Conservation (phyloP, 2,329 filamentous ascomycete species). For the Blumeria graminis region DNA sequence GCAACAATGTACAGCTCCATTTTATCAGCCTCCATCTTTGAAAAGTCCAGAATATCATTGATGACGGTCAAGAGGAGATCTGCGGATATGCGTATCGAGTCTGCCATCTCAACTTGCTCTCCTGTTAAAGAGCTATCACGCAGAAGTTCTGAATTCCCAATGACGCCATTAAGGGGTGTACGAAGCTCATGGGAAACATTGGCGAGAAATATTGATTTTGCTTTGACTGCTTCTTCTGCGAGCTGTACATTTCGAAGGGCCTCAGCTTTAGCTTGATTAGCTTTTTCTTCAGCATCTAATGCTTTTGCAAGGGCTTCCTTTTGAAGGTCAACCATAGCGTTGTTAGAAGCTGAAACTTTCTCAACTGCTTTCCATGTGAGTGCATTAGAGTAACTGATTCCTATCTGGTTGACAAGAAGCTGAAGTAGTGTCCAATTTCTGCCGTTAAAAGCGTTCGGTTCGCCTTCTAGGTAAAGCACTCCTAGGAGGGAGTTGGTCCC, state of each 20-base stretch:
- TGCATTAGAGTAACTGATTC: constrained; percentile 45
- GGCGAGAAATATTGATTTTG: constrained; percentile 58
- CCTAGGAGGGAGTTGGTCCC: constrained; percentile 46
- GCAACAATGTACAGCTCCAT: constrained; percentile 56
- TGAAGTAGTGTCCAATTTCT: constrained; percentile 41
- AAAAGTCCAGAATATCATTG: constrained; percentile 90
- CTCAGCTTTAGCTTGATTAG: constrained; percentile 51
- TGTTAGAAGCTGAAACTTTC: constrained; percentile 55
- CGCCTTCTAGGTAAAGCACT: constrained; percentile 51
- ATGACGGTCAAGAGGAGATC: constrained; percentile 79
- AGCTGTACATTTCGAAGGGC: constrained; percentile 59
- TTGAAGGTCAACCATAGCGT: constrained; percentile 54
- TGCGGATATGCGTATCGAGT: constrained; percentile 66
- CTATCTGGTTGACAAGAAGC: constrained; percentile 56
- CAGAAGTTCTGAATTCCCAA: constrained; percentile 67
- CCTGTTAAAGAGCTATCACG: constrained; percentile 49
- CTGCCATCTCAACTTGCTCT: constrained; percentile 66
- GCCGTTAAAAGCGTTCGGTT: constrained; percentile 54
- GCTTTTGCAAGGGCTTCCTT: constrained; percentile 50
- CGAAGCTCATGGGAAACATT: constrained; percentile 64
- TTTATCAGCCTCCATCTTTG: constrained; percentile 74
- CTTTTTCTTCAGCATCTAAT: constrained; percentile 48
- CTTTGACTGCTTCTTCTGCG: constrained; percentile 62
- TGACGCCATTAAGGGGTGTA: constrained; percentile 68
- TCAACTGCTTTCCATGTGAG: constrained; percentile 46